These are phyloP conservation scores for Diutina pseudorugosa DNA, from an alignment of 1,139 yeast species.

Conservation along the genomic window DNA sequence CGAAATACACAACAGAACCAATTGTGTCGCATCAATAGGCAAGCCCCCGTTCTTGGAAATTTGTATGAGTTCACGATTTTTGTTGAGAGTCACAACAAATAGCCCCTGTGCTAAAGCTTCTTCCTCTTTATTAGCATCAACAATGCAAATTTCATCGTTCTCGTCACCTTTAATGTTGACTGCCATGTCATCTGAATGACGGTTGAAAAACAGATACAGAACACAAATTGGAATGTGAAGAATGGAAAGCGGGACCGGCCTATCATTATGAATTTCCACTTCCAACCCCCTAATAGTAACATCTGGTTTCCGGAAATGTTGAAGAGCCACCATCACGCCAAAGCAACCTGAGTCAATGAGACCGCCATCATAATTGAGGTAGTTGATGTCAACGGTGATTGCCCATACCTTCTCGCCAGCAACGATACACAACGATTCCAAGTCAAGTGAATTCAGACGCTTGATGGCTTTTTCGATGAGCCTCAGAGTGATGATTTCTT, in stretches of 20 bases:
- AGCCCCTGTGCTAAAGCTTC: constrained; percentile 69
- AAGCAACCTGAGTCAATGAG: constrained; percentile 82
- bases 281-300: constrained; percentile 51
- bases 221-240: constrained; percentile 86
- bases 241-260: constrained; percentile 76
- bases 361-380: constrained; percentile 84
- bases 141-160: constrained; percentile 46
- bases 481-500: constrained; percentile 68
- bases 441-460: constrained; percentile 80
- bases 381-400: constrained; percentile 80
- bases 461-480: constrained; percentile 84
- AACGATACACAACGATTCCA: constrained; percentile 79
- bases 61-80: constrained; percentile 84
- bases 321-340: constrained; percentile 77
- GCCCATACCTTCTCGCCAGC: constrained; percentile 92
- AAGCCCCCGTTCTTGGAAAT: constrained; percentile 85
- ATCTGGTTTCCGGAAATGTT: constrained; percentile 79
- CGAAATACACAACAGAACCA: constrained; percentile 57
- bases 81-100: constrained; percentile 76
- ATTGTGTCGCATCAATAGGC: constrained; percentile 60
- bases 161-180: constrained; percentile 57
- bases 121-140: constrained; percentile 73
- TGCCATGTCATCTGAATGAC: constrained; percentile 36
- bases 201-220: constrained; percentile 78
- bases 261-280: constrained; percentile 54